These are phyloP conservation scores for Rhizomucor pusillus DNA, from an alignment of 371 early-diverging fungal genomes.

Conservation along the genomic window DNA sequence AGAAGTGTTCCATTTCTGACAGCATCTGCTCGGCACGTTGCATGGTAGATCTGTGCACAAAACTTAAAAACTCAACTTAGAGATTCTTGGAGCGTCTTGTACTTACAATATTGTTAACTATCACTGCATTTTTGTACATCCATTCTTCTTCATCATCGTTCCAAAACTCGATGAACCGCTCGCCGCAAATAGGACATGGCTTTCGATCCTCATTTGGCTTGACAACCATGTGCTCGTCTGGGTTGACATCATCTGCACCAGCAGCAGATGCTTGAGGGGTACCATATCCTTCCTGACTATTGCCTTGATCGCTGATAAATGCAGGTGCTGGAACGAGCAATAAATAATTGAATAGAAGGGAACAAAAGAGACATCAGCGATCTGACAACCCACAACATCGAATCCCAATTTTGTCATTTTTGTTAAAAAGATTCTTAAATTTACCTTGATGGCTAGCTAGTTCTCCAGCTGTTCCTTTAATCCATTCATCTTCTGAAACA, in stretches of 20 bases:
- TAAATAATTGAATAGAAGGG: background rate
- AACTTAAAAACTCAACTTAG: no score
- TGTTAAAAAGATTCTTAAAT: background rate
- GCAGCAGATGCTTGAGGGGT: constrained; percentile 16
- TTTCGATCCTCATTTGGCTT: constrained; percentile 49
- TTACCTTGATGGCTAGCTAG: constrained; percentile 47
- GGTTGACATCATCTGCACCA: constrained; percentile 19
- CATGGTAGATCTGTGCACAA: constrained; percentile 59
- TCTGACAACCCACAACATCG: background rate
- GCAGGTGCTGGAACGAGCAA: constrained; percentile 27
- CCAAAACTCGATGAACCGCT: constrained; percentile 81
- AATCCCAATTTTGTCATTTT: constrained; percentile 2
- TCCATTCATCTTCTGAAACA: constrained; percentile 64
- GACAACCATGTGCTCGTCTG: constrained; percentile 37
- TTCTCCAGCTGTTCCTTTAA: constrained; percentile 45
- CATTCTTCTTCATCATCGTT: constrained; percentile 90
- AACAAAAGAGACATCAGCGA: background rate
- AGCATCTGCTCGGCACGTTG: constrained; percentile 66
- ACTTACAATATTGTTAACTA: constrained; percentile 64
- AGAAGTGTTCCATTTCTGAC: constrained; percentile 25
- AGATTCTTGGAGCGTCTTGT: background rate
- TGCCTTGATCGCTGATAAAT: constrained; percentile 31
- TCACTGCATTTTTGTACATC: constrained; percentile 82
- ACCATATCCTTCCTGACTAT: constrained; percentile 6
- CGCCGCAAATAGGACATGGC: constrained; percentile 86